A percentile compares a stretch with the other conserved stretches of the same genome.
phyloP scores from a whole-genome alignment of 2,329 filamentous ascomycete genomes.

The Colletotrichum brevisporum region DNA sequence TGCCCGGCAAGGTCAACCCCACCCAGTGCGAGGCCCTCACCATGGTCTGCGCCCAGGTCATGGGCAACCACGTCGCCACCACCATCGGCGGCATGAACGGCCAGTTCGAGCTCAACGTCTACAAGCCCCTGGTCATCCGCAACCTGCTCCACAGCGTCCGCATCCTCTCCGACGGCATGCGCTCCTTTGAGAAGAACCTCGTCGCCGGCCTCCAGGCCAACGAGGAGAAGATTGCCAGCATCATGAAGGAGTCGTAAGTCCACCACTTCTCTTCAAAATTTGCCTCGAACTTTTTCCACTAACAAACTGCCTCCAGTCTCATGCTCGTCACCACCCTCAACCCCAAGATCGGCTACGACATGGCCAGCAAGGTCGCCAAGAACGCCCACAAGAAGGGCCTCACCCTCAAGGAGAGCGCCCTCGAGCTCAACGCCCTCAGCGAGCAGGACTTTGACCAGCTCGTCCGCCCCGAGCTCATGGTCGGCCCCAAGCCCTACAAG shows the following conservation, averaged over 20 bases:
- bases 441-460: constrained; percentile 91
- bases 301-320: constrained; percentile 69
- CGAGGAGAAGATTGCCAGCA: constrained; percentile 88
- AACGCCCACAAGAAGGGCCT: constrained; percentile 99
- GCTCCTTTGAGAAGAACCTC: constrained; percentile 94
- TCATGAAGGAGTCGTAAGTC: constrained; percentile 93
- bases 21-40: constrained; percentile 98
- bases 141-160: constrained; percentile 94
- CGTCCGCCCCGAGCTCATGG: constrained; percentile 95
- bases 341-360: constrained; percentile 97
- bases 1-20: constrained; percentile 99
- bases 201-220: constrained; percentile 91
- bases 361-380: constrained; percentile 97
- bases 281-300: constrained; percentile 34
- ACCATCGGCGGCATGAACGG: constrained; percentile 97
- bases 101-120: constrained; percentile 99
- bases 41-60: constrained; percentile 97
- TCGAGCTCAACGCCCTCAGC: constrained; percentile 92
- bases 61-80: constrained; percentile 95
- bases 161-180: constrained; percentile 92
- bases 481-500: constrained; percentile 81
- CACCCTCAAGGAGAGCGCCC: constrained; percentile 92
- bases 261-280: background rate
- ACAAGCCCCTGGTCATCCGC: constrained; percentile 96
- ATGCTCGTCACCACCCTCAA: constrained; percentile 99